These are phyloP conservation scores for Fusarium incarnatum DNA, from an alignment of 2,329 filamentous ascomycete species.

Conservation along the genomic window DNA sequence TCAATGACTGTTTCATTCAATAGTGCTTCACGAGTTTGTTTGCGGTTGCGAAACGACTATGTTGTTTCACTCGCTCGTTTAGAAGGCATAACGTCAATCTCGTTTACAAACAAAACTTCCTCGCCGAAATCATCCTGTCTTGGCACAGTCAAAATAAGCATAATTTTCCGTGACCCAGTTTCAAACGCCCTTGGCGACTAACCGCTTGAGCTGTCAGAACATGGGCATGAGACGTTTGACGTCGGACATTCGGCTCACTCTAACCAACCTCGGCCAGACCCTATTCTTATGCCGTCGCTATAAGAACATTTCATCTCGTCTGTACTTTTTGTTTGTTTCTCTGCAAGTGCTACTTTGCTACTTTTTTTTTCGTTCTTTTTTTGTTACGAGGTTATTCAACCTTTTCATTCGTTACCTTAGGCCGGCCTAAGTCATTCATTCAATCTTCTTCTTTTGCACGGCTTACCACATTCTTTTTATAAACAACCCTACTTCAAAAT, in stretches of 20 bases:
- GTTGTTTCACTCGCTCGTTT: not conserved
- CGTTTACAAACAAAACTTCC: slow-evolving; percentile 1
- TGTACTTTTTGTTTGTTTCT: not conserved
- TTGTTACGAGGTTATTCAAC: not conserved
- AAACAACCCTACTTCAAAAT: not conserved
- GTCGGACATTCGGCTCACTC: not conserved
- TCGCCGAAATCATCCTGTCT: not conserved
- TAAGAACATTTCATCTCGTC: slow-evolving; percentile 3
- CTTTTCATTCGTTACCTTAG: slow-evolving; percentile 1
- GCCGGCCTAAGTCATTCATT: slow-evolving; percentile 8
- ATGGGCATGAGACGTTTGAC: not conserved
- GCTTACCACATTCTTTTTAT: not conserved
- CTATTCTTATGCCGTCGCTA: not conserved
- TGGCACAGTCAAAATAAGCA: slow-evolving; percentile 2
- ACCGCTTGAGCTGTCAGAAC: not conserved
- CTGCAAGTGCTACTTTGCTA: not conserved
- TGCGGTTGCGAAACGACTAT: fast-evolving
- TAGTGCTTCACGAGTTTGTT: fast-evolving
- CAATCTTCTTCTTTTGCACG: not conserved
- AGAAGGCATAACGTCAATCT: not conserved
- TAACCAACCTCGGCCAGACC: not conserved
- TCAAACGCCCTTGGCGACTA: slow-evolving; percentile 1
- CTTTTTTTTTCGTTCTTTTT: not conserved
- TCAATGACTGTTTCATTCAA: fast-evolving
- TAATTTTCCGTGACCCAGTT: slow-evolving; percentile 7